Conservation (phyloP, 2,329 filamentous ascomycete species). For the Aspergillaceae sp. region DNA sequence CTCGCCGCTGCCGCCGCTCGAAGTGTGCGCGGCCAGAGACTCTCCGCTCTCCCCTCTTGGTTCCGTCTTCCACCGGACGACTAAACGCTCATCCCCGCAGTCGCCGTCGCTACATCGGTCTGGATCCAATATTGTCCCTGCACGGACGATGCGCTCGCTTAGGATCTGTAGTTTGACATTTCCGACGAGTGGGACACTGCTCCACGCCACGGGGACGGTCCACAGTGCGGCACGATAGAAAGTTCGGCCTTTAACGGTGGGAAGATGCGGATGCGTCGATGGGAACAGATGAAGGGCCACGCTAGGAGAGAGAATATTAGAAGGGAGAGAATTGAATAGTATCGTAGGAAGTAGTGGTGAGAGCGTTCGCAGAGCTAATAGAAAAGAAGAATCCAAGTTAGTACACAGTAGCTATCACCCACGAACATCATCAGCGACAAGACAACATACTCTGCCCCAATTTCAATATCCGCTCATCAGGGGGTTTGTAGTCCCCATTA, state of each 20-base stretch:
- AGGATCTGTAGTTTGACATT: slow-evolving; percentile 82
- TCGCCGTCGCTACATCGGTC: slow-evolving; percentile 24
- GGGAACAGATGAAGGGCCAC: slow-evolving; percentile 58
- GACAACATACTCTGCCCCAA: slow-evolving; percentile 50
- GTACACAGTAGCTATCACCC: slow-evolving; percentile 1
- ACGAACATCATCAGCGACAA: slow-evolving; percentile 1
- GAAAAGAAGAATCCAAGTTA: no score
- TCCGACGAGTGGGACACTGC: slow-evolving; percentile 78
- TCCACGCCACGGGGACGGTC: slow-evolving; percentile 96
- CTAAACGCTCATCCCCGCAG: slow-evolving; percentile 60
- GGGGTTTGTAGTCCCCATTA: slow-evolving; percentile 38
- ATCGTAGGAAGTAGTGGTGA: slow-evolving; percentile 55
- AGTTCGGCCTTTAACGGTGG: slow-evolving; percentile 81
- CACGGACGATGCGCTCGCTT: slow-evolving; percentile 77
- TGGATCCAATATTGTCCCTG: slow-evolving; percentile 30
- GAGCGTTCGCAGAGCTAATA: slow-evolving; percentile 49
- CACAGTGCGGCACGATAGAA: slow-evolving; percentile 89
- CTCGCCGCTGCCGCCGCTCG: neutral
- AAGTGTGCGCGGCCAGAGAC: neutral
- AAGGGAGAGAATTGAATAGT: slow-evolving; percentile 52
- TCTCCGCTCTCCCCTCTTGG: slow-evolving; percentile 24
- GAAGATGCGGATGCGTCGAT: slow-evolving; percentile 57
- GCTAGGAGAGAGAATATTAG: slow-evolving; percentile 53
- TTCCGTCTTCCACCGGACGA: slow-evolving; percentile 79
- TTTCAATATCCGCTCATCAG: slow-evolving; percentile 53